Base-by-base conservation (phyloP, 208 protist genomes). In the Borovskyia barvae region DNA sequence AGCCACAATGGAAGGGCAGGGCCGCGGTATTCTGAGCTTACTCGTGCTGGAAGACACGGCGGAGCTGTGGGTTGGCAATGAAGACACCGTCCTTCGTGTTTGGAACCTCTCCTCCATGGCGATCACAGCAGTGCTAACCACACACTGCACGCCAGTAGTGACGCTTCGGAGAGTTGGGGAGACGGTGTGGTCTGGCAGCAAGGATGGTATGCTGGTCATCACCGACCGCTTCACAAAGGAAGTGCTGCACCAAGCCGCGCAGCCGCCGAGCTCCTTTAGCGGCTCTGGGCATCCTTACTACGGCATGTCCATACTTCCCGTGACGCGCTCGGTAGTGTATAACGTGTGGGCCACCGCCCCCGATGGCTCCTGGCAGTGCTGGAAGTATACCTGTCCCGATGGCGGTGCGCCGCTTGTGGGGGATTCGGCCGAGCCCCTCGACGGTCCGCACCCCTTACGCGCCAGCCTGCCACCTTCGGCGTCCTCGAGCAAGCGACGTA, bases 121-220 rank as follows among this genome's bases (percentile, higher is more conserved):
- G 14, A 69, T 64, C 53, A 67, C 71, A 22, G 63, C 69, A n/a
- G 52, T 66, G 22, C 50, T 85, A 39, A 66, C 60, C 5, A 72
- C 68, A 3, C 84, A 87, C 60, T 62, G 53, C 33, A 74, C 77
- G 9, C 75, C 84, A 17, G 59, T 91, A 4, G 72, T 74, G 6
- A 54, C 76, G 19, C 45, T 91, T 56, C 63, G 62, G 36, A 62
- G 66, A 51, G 58, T 91, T 29, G 76, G 57, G 22, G 72, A 82
- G 32, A 75, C 67, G 35, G 74, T 93, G 51, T 93, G 82, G 87
- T 82, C 65, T 35, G 77, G 83, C 49, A 80, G 66, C 48, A 87
- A 86, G 69, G 77, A 86, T 53, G 77, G 80, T 49, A 70, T 48
- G 24, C 63, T 93, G 24, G 64, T 82, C 58, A 72, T 82, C 43